Base-by-base conservation (phyloP, 345 rosid genomes). In the Rhodomyrtus tomentosa region DNA sequence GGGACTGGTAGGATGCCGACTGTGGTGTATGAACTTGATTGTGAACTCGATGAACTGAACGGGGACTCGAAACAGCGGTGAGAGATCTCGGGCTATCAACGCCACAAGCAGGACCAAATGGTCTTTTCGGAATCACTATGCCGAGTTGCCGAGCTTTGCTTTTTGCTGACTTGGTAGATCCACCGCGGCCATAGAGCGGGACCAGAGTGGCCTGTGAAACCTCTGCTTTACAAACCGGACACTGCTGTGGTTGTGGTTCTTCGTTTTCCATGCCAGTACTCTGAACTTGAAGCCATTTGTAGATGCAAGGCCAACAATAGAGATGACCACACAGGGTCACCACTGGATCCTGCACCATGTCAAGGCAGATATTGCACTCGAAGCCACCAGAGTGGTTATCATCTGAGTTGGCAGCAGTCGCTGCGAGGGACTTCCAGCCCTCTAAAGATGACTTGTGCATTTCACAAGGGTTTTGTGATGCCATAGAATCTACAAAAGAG, bases 231-330 rank as follows among this genome's bases (percentile, higher is more conserved):
- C 93, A 91, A 10, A 91, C 93, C 10, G 93, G 93, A 58, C 93
- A 91, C 53, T 86, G 90, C 58, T 80, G 89, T 40, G 82, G 93
- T 25, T 32, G 53, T 12, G 79, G 55, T 4, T 85, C 87, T 45
- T 86, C 80, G 38, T n/a, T 45, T 36, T 91, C 91, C 0, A 89
- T 10, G 2, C 93, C 86, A 40, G 81, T 62, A 79, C 85, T 86
- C 55, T 90, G 96, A 51, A 88, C 89, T 84, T 95, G 88, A 86
- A 95, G 98, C 99, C 99, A 97, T 86, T 89, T 92, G 92, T 97
- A 95, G 62, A 95, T 94, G 83, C 99, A 97, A 15, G 99, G 99
- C 99, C 99, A 97, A 82, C 99, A 97, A 86, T 90, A 97, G 85
- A 97, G 94, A 83, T 97, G 99, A 83, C 99, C 99, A 3, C 99